These are phyloP conservation scores for Nicotiana rustica DNA, from an alignment of 305 asterid genomes.

Conservation along the genomic window DNA sequence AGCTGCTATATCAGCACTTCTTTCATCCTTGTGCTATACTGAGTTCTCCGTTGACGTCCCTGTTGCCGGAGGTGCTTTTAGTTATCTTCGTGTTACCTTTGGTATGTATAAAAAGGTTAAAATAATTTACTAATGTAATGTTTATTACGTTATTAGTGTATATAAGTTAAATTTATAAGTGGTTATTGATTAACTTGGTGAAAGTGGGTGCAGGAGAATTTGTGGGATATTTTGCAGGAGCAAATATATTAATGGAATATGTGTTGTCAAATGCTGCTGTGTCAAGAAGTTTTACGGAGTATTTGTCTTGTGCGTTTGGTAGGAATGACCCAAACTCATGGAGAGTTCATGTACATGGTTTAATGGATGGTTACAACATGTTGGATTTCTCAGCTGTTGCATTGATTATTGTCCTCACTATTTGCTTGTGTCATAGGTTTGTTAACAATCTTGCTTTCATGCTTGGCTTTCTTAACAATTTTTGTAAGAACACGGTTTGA, in stretches of 20 bases:
- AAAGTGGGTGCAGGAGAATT: constrained; percentile 48
- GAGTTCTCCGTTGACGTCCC: constrained; percentile 51
- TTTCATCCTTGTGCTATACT: constrained; percentile 53
- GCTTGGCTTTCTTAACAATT: neutral
- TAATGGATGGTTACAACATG: constrained; percentile 53
- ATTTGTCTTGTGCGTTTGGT: constrained; percentile 47
- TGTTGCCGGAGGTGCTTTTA: constrained; percentile 60
- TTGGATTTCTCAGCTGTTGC: constrained; percentile 56
- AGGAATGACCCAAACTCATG: constrained; percentile 46
- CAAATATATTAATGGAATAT: constrained; percentile 55
- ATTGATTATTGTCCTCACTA: constrained; percentile 44
- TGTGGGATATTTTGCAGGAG: constrained; percentile 56
- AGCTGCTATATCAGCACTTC: constrained; percentile 50
- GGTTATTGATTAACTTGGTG: neutral
- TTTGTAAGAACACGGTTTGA: neutral
- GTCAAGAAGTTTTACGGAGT: constrained; percentile 55
- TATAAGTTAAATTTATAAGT: neutral
- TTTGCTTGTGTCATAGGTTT: constrained; percentile 52
- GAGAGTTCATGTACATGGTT: constrained; percentile 49
- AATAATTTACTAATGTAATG: no score
- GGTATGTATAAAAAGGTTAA: constrained; percentile 31
- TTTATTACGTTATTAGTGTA: no score
- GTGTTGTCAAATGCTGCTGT: constrained; percentile 58
- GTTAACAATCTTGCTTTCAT: neutral
- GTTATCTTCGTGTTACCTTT: constrained; percentile 54